These are phyloP conservation scores for Tetradesmus lagerheimii DNA, from an alignment of 139 green algal genomes.

Conservation along the genomic window DNA sequence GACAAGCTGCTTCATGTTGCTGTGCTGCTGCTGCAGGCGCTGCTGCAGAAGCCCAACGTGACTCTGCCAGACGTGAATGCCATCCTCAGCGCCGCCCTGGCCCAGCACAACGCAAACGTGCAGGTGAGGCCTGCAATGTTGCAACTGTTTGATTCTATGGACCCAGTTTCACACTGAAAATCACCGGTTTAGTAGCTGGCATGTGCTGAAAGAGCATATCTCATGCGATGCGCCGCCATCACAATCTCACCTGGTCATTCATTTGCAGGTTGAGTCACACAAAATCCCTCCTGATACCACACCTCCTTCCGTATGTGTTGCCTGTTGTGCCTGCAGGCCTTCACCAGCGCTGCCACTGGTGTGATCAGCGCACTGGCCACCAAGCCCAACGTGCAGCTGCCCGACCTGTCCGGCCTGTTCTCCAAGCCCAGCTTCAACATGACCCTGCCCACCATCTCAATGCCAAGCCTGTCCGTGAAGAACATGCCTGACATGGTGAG, in stretches of 20 bases:
- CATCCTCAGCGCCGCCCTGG: background rate
- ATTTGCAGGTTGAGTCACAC: no score
- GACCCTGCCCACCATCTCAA: background rate
- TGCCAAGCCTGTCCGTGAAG: background rate
- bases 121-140: background rate
- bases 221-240: no score
- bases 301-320: background rate
- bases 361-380: background rate
- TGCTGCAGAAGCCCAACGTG: background rate
- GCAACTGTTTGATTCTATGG: no score
- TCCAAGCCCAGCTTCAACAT: background rate
- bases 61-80: background rate
- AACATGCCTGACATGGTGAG: slow-evolving; percentile 9
- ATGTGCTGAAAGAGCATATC: no score
- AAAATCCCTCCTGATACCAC: no score
- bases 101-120: background rate
- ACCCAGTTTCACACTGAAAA: no score
- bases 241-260: no score
- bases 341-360: background rate
- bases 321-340: background rate
- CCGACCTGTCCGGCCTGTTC: background rate
- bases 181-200: no score
- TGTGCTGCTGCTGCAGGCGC: background rate
- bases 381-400: slow-evolving; percentile 3
- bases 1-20: no score